Percentiles rank a stretch among this genome's conserved stretches.
These are phyloP conservation scores for Verticillium dahliae DNA, from an alignment of 2,329 filamentous ascomycete genomes.

Conservation along the genomic window DNA sequence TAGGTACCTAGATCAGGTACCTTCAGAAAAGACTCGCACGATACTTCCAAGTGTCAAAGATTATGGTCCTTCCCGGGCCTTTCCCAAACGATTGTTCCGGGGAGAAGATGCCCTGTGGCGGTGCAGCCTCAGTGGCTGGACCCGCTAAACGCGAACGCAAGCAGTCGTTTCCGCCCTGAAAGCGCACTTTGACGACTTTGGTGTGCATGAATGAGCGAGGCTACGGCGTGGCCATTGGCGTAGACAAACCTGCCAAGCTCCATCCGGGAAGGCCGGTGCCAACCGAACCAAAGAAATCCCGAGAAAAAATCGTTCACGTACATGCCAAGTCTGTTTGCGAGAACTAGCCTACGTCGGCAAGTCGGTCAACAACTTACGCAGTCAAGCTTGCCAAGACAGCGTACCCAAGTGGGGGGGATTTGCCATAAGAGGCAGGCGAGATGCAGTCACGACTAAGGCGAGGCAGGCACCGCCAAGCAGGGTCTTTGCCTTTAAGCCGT, in stretches of 20 bases:
- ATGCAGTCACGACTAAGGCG: neutral
- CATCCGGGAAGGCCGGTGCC: neutral
- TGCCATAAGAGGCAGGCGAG: neutral
- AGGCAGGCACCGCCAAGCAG: neutral
- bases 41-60: too few relatives aligned
- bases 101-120: too few relatives aligned
- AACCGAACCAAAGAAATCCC: neutral
- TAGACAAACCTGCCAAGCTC: neutral
- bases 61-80: too few relatives aligned
- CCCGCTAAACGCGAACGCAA: too few relatives aligned
- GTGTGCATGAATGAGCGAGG: neutral
- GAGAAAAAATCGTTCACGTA: neutral
- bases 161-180: too few relatives aligned
- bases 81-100: too few relatives aligned
- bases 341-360: neutral
- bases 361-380: too few relatives aligned
- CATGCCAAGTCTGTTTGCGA: neutral
- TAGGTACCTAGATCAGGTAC: neutral
- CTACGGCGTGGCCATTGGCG: neutral
- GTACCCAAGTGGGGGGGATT: neutral
- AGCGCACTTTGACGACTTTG: too few relatives aligned
- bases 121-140: too few relatives aligned
- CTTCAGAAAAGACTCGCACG: too few relatives aligned
- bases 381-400: too few relatives aligned
- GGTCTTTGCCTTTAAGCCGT: neutral